These are phyloP conservation scores for Aspergillus ochraceoroseus DNA, from an alignment of 2,329 filamentous ascomycete genomes.

Conservation along the genomic window DNA sequence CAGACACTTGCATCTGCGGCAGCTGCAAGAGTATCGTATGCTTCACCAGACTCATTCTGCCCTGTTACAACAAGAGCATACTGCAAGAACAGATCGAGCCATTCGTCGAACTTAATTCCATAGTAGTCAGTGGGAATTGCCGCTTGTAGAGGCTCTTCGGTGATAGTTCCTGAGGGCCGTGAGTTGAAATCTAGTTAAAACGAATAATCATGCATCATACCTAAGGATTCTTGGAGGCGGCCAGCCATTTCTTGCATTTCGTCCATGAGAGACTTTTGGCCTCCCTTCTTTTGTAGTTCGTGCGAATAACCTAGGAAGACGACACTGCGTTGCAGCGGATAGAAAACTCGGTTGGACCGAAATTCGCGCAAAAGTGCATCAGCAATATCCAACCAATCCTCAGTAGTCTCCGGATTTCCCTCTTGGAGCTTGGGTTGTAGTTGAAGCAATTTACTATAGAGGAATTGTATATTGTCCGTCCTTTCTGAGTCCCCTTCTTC, in stretches of 20 bases:
- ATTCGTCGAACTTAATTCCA: constrained; percentile 73
- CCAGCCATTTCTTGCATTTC: constrained; percentile 44
- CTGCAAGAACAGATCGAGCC: constrained; percentile 86
- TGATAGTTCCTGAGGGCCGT: constrained; percentile 20
- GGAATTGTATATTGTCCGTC: constrained; percentile 42
- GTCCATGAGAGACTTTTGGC: constrained; percentile 38
- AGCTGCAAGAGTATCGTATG: constrained; percentile 74
- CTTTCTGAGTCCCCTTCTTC: constrained; percentile 34
- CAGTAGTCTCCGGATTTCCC: constrained; percentile 48
- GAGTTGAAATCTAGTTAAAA: constrained; percentile 8
- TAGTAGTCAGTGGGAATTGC: constrained; percentile 58
- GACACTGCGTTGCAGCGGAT: constrained; percentile 50
- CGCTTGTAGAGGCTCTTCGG: constrained; percentile 27
- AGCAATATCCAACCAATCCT: constrained; percentile 57
- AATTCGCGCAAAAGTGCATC: constrained; percentile 58
- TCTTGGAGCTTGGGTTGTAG: constrained; percentile 47
- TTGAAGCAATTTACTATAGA: constrained; percentile 46
- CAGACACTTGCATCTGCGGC: constrained; percentile 79
- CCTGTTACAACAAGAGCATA: constrained; percentile 74
- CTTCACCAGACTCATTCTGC: constrained; percentile 61
- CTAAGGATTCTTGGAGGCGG: constrained; percentile 42
- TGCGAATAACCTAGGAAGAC: constrained; percentile 49
- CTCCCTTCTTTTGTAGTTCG: constrained; percentile 36
- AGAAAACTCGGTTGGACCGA: constrained; percentile 56
- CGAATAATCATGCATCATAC: constrained; percentile 21